Percentiles rank a stretch among this genome's conserved stretches.
Evolutionary conservation across 176 grass and related monocot species (phyloP).

Genomic region (Triticum timopheevii): DNA sequence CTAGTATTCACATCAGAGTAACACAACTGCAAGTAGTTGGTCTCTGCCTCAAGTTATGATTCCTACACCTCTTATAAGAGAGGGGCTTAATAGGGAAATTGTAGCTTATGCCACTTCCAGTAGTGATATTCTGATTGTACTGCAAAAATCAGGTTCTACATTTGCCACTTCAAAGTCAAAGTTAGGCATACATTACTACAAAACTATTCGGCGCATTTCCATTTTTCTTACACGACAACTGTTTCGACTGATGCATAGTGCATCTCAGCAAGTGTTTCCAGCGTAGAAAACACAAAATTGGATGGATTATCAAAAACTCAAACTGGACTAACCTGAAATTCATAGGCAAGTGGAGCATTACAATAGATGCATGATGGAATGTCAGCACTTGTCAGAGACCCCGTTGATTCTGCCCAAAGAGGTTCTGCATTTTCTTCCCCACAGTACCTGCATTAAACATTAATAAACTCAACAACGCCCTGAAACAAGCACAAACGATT

Average conservation of each 20-base stretch:
- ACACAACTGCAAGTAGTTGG: background rate
- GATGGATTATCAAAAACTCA: background rate
- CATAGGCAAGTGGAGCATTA: slow-evolving; percentile 48
- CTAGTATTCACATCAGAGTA: background rate
- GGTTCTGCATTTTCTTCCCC: slow-evolving; percentile 43
- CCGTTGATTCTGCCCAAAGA: slow-evolving; percentile 49
- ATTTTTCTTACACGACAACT: background rate
- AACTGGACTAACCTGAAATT: slow-evolving; percentile 55
- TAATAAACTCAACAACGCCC: background rate
- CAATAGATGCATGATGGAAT: slow-evolving; percentile 56
- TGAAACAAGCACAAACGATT: background rate
- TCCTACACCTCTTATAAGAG: too few species aligned
- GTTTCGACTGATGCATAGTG: background rate
- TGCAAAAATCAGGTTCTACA: background rate
- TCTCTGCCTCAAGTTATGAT: background rate
- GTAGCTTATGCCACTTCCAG: too few species aligned
- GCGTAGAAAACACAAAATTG: background rate
- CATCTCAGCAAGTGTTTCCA: background rate
- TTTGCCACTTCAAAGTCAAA: background rate
- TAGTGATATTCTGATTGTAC: background rate
- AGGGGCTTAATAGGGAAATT: too few species aligned
- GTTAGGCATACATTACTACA: too few species aligned
- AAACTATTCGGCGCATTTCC: too few species aligned
- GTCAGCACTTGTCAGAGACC: slow-evolving; percentile 31
- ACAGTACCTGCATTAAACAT: slow-evolving; percentile 45